Base-by-base conservation (phyloP, 768 basidiomycete genomes). In the Boletus edulis region DNA sequence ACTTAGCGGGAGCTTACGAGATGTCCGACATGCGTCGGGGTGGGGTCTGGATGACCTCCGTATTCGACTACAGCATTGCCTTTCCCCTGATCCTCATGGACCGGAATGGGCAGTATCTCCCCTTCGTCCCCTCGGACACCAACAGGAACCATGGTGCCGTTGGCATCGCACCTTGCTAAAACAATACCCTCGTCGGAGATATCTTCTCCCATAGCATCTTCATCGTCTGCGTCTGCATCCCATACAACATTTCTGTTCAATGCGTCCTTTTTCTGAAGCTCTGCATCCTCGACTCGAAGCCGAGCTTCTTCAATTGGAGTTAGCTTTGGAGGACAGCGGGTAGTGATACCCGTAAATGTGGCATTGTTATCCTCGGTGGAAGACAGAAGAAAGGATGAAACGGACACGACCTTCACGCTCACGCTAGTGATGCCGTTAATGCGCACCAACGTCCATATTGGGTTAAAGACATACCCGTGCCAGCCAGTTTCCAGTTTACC, bases 311-410 rank as follows among this genome's bases (percentile, higher is more conserved):
- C 76, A 7, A 79, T 66, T 15, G 86, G 84, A 1, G 83, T 83
- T 2, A 84, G 72, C 49, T 67, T 71, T 10, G 76, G 75, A 15
- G 70, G 70, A 52, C 62, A 60, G 34, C 58, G 57, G 3, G 59
- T 53, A 12, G 74, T 67, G 2, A 73, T 81, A 27, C 86, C 86
- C 4, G 75, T 66, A 61, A 84, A 85, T 1, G 76, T 67, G 5
- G 80, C 80, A 55, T 81, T 73, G 46, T 88, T 81, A 57, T 86
- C 75, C 51, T 85, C 82, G 3, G 72, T 75, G 17, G 77, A 76
- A 4, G 82, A 82, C 3, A 91, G 91, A 22, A 94, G 76, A 60
- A 84, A 87, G 5, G 81, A 81, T 1, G 87, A 83, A 42, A 94
- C 82, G 0, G 91, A 92, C 15, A 85, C 78, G 24, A 93, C 79